Conservation (phyloP, 345 rosid genomes). For the Eucalyptus regnans region DNA sequence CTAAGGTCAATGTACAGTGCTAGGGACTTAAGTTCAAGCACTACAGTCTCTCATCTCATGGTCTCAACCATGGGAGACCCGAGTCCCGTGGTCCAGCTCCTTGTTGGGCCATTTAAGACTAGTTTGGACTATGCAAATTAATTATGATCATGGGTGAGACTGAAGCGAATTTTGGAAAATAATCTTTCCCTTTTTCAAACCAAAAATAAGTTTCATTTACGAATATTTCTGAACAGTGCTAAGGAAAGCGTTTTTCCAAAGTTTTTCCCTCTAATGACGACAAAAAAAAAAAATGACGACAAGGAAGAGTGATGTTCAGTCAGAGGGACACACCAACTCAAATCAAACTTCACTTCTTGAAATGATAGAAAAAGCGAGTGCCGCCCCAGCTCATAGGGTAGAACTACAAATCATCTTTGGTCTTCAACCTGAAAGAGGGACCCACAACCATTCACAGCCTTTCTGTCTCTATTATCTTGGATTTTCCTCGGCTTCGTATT, state of each 20-base stretch:
- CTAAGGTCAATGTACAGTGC: not conserved
- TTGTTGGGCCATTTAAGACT: not conserved
- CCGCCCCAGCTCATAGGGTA: not conserved
- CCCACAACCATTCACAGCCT: not conserved
- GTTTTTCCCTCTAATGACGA: not conserved
- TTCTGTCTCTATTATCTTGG: not conserved
- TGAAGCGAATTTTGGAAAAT: not conserved
- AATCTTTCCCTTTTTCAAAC: not conserved
- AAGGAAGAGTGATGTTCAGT: not conserved
- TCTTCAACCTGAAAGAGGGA: not conserved
- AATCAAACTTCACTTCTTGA: not conserved
- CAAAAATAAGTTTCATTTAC: not conserved
- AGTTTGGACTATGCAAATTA: not conserved
- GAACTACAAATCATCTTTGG: not conserved
- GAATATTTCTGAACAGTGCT: not conserved
- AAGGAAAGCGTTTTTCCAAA: not conserved
- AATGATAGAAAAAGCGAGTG: not conserved
- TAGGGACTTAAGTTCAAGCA: not conserved
- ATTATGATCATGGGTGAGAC: not conserved
- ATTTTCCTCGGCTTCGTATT: not conserved
- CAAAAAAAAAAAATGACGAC: not conserved
- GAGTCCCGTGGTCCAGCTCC: fast-evolving
- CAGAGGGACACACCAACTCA: not conserved
- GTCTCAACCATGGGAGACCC: not conserved
- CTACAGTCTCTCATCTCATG: not conserved